Percentiles rank a stretch among this genome's conserved stretches.
These are phyloP conservation scores for Nannochloropsis gaditana DNA, from an alignment of 108 stramenopile genomes.

Conservation along the genomic window DNA sequence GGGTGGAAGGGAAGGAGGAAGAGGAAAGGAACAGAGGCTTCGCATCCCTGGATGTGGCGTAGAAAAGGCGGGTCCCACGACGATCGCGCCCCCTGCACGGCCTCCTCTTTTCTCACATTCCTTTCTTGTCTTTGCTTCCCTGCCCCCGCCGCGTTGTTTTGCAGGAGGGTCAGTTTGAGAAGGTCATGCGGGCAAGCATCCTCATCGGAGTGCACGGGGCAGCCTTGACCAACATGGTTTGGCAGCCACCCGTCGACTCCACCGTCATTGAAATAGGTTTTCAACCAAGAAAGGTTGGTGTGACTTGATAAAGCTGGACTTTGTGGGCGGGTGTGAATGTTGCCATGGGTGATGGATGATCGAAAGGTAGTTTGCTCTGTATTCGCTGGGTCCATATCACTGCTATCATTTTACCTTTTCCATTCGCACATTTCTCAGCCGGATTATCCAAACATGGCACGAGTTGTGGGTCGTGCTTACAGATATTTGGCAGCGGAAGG, in stretches of 20 bases:
- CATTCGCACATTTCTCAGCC: neutral
- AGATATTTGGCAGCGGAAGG: neutral
- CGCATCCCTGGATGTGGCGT: too few species aligned
- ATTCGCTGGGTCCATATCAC: neutral
- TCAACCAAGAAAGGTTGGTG: neutral
- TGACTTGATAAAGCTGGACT: neutral
- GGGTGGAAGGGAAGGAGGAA: neutral
- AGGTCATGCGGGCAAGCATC: neutral
- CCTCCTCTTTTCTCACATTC: neutral
- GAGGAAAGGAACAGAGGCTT: neutral
- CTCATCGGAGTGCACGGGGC: neutral
- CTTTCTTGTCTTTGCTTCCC: neutral
- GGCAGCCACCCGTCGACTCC: neutral
- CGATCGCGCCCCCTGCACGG: neutral
- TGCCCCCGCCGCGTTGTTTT: neutral
- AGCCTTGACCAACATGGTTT: slow-evolving; percentile 13
- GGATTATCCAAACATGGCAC: neutral
- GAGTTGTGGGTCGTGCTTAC: neutral
- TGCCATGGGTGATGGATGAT: neutral
- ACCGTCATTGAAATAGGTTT: slow-evolving; percentile 4
- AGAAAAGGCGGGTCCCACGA: too few species aligned
- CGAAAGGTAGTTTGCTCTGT: neutral
- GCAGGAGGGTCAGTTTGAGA: neutral
- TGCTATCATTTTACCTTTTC: neutral
- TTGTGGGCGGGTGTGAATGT: too few species aligned